Evolutionary conservation across 169 alveolate species (phyloP), one percentile per base, ranked within the genome.

Genomic region (Cryptosporidium xiaoi): DNA sequence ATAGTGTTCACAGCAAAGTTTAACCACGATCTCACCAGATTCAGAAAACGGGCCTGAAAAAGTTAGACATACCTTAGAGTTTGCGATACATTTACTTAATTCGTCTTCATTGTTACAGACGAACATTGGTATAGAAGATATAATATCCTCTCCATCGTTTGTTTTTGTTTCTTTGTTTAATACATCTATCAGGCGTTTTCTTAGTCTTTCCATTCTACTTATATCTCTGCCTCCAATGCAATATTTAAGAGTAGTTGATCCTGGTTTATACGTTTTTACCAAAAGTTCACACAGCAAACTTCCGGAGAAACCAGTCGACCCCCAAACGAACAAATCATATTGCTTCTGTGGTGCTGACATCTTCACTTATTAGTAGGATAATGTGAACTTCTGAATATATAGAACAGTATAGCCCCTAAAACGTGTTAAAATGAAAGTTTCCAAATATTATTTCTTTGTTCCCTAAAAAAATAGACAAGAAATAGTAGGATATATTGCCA

Each of bases 301-400:
- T 16, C 87, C 87, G 10, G 87, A 55, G 18, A 60, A 77, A 40
- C 87, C 87, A 40, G 87, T 77, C n/a, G 65, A 77, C 64, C 87
- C 87, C 87, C 87, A 77, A 58, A 77, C 40, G 40, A 77, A 77
- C 20, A 77, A n/a, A 36, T 77, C 87, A 48, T 77, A 77, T 77
- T 77, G 87, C 40, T 77, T 77, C 69, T 62, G 87, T 34, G 64
- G 56, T 18, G 46, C 51, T 15, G 87, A 77, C 87, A 77, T 77
- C 16, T 60, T 50, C 44, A 10, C 50, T 46, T 29, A 50, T 46
- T 27, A n/a, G 48, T 40, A 3, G 48, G 48, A 40, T 40, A 40
- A 6, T 40, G 10, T 8, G 13, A 40, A 40, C 0, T 40, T 40
- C 10, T 8, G 48, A 40, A 40, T 0, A 40, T 6, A 6, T 40